Conservation (phyloP, 177 flowering plant genomes). For the Telopea speciosissima region DNA sequence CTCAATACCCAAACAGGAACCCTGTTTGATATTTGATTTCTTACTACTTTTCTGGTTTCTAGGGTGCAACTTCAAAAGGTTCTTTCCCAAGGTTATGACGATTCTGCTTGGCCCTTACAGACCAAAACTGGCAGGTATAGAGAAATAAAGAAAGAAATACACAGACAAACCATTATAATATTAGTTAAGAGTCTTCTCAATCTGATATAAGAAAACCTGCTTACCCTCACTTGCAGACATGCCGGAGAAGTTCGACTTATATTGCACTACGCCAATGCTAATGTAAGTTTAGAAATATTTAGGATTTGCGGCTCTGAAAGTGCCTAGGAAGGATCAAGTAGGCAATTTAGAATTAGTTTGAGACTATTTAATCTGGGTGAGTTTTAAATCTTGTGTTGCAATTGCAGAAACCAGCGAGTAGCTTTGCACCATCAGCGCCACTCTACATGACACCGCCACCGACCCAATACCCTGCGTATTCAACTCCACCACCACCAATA, state of each 20-base stretch:
- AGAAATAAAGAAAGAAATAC: too few relatives aligned
- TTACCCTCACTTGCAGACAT: constrained; percentile 13
- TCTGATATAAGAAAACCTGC: too few relatives aligned
- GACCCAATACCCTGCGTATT: constrained; percentile 11
- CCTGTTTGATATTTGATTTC: not conserved
- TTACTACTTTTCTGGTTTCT: not conserved
- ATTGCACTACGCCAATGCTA: constrained; percentile 23
- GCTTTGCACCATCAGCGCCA: constrained; percentile 21
- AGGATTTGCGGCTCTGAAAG: not conserved
- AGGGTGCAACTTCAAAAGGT: constrained; percentile 38
- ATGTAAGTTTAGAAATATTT: constrained; percentile 7
- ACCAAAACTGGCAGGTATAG: constrained; percentile 28
- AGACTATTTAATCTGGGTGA: too few relatives aligned
- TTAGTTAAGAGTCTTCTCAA: too few relatives aligned
- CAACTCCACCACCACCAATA: constrained; percentile 13
- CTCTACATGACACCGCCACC: constrained; percentile 16
- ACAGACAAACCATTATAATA: too few relatives aligned
- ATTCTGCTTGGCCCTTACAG: constrained; percentile 31
- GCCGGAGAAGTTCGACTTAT: constrained; percentile 38
- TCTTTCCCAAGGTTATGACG: constrained; percentile 34
- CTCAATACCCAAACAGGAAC: not conserved
- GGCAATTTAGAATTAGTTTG: not conserved
- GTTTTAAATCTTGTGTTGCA: not conserved
- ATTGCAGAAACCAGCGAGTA: constrained; percentile 19
- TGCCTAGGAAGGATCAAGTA: not conserved